Conservation (phyloP, 352 stramenopile genomes). For the Phytophthora foliorum region DNA sequence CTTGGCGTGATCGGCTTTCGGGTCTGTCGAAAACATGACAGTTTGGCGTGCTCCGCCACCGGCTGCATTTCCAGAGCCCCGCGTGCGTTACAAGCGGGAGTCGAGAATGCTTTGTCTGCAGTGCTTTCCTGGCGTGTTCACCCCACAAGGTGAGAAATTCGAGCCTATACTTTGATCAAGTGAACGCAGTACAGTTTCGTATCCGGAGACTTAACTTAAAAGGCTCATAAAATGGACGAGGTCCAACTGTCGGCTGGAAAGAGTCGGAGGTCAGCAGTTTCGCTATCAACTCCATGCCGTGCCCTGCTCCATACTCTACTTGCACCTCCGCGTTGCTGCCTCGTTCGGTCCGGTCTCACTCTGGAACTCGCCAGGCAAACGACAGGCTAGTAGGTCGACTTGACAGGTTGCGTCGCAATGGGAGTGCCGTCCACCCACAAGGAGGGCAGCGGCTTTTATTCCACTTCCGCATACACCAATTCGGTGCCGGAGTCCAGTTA, state of each 20-base stretch:
- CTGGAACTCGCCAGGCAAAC: conserved; percentile 30
- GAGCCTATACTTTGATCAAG: conserved; percentile 5
- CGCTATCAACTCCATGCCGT: conserved; percentile 27
- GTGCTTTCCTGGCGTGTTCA: background rate
- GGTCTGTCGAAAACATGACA: background rate
- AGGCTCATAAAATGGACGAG: background rate
- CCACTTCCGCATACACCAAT: conserved; percentile 42
- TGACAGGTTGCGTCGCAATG: conserved; percentile 13
- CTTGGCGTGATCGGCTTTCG: background rate
- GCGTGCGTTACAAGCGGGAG: conserved; percentile 34
- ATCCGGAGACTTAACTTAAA: conserved; percentile 22
- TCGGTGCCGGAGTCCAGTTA: conserved; percentile 33
- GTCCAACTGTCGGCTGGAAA: conserved; percentile 23
- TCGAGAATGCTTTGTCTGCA: conserved; percentile 15
- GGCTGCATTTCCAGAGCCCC: conserved; percentile 26
- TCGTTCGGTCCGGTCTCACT: conserved; percentile 37
- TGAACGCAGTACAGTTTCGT: conserved; percentile 10
- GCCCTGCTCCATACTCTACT: conserved; percentile 10
- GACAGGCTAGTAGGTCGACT: conserved; percentile 18
- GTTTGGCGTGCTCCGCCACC: conserved; percentile 2
- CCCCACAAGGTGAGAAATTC: conserved; percentile 12
- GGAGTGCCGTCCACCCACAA: conserved; percentile 41
- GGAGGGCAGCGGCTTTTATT: conserved; percentile 35
- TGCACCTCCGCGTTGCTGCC: conserved; percentile 12
- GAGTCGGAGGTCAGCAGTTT: conserved; percentile 41